Percentiles rank a stretch among this genome's conserved stretches.
These are phyloP conservation scores for Thuja plicata DNA, from an alignment of 83 land plant genomes.

Conservation along the genomic window DNA sequence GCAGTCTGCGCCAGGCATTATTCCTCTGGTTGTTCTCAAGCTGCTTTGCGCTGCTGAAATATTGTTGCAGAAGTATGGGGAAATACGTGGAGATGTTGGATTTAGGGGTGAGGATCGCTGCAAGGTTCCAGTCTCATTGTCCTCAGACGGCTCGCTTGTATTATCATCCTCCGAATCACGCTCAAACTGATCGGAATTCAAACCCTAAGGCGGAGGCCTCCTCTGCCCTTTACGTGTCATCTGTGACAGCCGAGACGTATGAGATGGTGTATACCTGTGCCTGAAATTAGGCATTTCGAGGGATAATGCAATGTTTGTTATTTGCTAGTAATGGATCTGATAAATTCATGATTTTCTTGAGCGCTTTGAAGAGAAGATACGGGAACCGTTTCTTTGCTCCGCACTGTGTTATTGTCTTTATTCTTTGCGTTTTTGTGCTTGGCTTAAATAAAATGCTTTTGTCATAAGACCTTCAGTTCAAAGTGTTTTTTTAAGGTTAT, in stretches of 20 bases:
- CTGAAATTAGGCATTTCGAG: neutral
- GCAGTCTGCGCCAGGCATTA: neutral
- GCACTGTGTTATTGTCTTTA: no score
- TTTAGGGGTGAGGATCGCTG: conserved; percentile 28
- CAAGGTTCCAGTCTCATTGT: conserved; percentile 37
- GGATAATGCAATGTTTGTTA: no score
- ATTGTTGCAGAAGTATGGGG: conserved; percentile 16
- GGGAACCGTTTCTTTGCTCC: no score
- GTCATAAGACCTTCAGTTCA: no score
- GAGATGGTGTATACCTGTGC: neutral
- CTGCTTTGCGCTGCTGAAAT: neutral
- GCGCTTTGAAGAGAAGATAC: no score
- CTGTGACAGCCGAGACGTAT: neutral
- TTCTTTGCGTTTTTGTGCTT: no score
- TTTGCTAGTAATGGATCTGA: no score
- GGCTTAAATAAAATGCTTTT: no score
- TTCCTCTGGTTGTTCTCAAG: neutral
- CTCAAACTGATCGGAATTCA: neutral
- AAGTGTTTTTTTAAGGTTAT: no score
- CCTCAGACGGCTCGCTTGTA: conserved; percentile 39
- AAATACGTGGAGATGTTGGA: conserved; percentile 35
- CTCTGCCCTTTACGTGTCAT: neutral
- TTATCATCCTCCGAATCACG: conserved; percentile 28
- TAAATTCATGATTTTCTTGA: no score
- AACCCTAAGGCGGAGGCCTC: neutral